Conservation (phyloP, 768 basidiomycete genomes). For the Mycena indigotica region DNA sequence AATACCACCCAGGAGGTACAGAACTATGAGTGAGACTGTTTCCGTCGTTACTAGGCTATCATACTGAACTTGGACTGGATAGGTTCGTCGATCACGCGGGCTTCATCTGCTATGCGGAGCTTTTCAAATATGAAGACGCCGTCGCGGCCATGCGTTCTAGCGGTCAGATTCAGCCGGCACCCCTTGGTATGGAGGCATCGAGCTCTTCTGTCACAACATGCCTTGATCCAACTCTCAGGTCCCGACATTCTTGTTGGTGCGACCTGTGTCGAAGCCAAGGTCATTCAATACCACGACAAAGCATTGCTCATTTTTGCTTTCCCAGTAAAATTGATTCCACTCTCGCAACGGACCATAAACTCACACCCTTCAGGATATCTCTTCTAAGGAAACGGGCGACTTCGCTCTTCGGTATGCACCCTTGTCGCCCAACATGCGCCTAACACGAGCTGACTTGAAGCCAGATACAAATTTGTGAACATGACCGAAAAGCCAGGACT, state of each 20-base stretch:
- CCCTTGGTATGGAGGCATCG: neutral
- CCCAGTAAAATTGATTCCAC: neutral
- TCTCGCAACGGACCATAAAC: too few relatives aligned
- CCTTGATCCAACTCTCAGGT: neutral
- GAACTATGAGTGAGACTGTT: neutral
- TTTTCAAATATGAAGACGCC: neutral
- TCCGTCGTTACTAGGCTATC: too few relatives aligned
- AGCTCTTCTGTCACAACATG: neutral
- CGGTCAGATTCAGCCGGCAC: neutral
- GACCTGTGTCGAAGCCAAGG: neutral
- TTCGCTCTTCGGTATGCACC: neutral
- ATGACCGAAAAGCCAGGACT: neutral
- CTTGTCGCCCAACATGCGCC: neutral
- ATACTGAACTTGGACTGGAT: neutral
- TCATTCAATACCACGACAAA: neutral
- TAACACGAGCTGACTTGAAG: neutral
- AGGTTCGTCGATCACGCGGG: neutral
- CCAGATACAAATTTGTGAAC: neutral
- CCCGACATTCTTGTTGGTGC: neutral
- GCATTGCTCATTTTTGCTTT: neutral
- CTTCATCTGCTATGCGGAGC: neutral
- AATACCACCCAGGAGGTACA: neutral
- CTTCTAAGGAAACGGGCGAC: neutral
- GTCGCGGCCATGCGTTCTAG: neutral
- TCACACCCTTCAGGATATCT: neutral